Evolutionary conservation across 371 early-diverging fungal species (phyloP).

Genomic region (Saksenaea oblongispora): DNA sequence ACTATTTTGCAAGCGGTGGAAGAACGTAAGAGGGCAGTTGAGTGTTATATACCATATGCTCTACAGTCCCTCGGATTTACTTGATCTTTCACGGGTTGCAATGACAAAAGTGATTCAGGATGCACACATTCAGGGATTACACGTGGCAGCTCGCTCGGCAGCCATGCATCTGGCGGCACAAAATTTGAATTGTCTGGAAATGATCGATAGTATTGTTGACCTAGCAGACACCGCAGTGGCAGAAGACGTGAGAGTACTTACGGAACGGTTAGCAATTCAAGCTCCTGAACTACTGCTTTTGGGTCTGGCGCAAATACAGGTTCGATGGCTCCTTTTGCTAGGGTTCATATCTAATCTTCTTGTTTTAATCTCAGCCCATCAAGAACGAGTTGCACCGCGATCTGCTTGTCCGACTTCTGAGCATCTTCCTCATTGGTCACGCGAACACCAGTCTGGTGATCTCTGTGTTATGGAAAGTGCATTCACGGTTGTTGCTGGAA

Average conservation of each 20-base stretch:
- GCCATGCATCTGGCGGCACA: constrained; percentile 55
- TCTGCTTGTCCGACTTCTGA: constrained; percentile 64
- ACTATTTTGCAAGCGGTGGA: constrained; percentile 76
- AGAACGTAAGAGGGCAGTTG: constrained; percentile 70
- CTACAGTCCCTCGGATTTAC: constrained; percentile 53
- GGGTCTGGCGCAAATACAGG: constrained; percentile 71
- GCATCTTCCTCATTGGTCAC: constrained; percentile 75
- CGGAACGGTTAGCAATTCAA: constrained; percentile 68
- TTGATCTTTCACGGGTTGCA: constrained; percentile 45
- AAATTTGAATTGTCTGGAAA: constrained; percentile 74
- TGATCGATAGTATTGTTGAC: constrained; percentile 65
- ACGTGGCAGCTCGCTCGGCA: constrained; percentile 44
- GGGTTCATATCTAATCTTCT: not conserved
- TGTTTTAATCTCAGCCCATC: constrained; percentile 31
- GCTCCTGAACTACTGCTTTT: constrained; percentile 79
- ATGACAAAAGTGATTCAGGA: constrained; percentile 49
- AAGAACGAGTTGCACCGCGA: constrained; percentile 73
- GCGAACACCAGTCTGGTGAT: constrained; percentile 75
- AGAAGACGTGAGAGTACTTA: constrained; percentile 63
- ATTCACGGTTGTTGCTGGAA: constrained; percentile 59
- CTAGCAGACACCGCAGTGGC: constrained; percentile 60
- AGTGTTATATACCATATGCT: constrained; percentile 67
- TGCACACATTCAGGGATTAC: constrained; percentile 51
- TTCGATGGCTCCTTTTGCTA: constrained; percentile 7
- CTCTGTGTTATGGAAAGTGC: constrained; percentile 71